Evolutionary conservation across 2,329 filamentous ascomycete genomes (phyloP), one percentile per base, ranked within the genome.

Genomic region (Drechslerella coelobrocha): DNA sequence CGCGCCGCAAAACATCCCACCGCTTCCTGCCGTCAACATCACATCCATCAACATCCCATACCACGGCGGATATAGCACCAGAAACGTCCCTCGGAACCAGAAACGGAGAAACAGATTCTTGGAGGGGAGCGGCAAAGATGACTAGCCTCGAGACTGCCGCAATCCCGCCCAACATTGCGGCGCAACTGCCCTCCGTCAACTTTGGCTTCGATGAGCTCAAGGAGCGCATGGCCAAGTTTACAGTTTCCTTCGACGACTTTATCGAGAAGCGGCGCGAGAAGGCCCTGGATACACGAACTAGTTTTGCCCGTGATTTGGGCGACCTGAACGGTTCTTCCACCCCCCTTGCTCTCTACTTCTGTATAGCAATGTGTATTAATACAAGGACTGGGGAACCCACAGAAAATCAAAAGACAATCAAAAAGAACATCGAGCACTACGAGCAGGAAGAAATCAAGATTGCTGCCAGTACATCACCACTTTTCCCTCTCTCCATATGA

Each of bases 171-270:
- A 73, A 73, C 47, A 86, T 90, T 81, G 88, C 88, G 43, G 89
- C 92, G 78, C 86, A 86, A 53, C 86, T 99, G 7, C 94, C 94
- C 34, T 90, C 85, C 78, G 90, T 96, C 79, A 92, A 96, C 80
- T 97, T 99, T 79, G 92, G 92, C 66, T 97, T 97, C 79, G 92
- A 97, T 76, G 91, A 97, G 75, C 81, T 99, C 77, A 92, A 93
- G 80, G 91, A 93, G 77, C 90, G 92, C 80, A 97, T 99, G 94
- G 85, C 88, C 59, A 91, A 90, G 73, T 99, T 99, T 78, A 97
- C 90, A 0, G 84, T 86, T 7, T 89, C 87, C 75, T 99, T 99
- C 76, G 94, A 99, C 78, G 87, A 88, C 0, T 97, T 97, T 76
- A 97, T 99, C 73, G 93, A 96, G 77, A 88, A 90, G 73, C 92